Conservation (phyloP, 495 filamentous ascomycete genomes). For the Neurospora sp. region DNA sequence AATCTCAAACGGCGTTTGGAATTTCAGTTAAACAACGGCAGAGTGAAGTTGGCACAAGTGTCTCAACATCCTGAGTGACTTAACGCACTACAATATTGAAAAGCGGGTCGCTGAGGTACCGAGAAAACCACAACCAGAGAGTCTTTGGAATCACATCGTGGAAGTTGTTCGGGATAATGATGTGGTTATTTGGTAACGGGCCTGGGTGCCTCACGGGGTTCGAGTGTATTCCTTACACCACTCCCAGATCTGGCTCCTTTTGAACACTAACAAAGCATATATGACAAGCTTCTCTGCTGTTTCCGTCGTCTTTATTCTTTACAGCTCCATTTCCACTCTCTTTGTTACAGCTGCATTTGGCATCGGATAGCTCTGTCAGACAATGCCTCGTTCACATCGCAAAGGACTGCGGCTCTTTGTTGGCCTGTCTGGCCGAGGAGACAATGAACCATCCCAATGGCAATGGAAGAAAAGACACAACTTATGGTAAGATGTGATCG, state of each 20-base stretch:
- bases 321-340: constrained; percentile 23
- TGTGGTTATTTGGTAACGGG: background rate
- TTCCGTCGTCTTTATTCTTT: constrained; percentile 30
- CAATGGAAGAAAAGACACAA: background rate
- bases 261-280: background rate
- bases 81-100: background rate
- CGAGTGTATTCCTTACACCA: background rate
- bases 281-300: background rate
- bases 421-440: background rate
- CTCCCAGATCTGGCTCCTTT: background rate
- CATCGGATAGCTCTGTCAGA: background rate
- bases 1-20: background rate
- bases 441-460: background rate
- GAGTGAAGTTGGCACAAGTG: background rate
- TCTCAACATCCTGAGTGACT: background rate
- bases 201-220: background rate
- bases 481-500: background rate
- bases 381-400: background rate
- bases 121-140: background rate
- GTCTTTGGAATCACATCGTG: background rate
- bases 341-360: background rate
- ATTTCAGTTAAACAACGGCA: background rate
- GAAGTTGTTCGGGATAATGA: background rate
- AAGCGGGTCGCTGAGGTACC: background rate
- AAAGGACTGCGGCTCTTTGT: constrained; percentile 16